Base-by-base conservation (phyloP, 2,329 filamentous ascomycete species). In the Coniochaeta prunicola region DNA sequence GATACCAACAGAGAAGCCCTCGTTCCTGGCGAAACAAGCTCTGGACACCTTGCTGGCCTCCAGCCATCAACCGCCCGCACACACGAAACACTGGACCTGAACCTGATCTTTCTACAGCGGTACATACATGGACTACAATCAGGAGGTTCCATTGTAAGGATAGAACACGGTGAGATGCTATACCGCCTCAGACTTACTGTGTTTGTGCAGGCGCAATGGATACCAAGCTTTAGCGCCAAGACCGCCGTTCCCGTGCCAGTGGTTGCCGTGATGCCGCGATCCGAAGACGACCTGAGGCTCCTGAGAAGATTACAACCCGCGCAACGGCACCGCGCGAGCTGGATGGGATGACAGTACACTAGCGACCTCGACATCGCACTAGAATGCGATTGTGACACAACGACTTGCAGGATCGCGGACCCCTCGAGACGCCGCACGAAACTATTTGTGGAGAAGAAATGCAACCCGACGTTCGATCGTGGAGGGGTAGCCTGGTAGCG, bases 221-320 rank as follows among this genome's bases (percentile, higher is more conserved):
- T 2, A 55, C 54, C 50, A 63, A 59, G 59, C 60, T 59, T 62
- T 62, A 12, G 8, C 56, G 59, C 57, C 58, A 60, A 63, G 58
- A 50, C 26, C 19, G 30, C 30, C 36, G 45, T 48, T 53, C 57
- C 38, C 40, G 36, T 40, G 9, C 36, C 13, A 34, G 13, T 45
- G 21, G 40, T 24, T 45, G 3, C 40, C 7, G 24, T 21, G 45
- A 30, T 28, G 45, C 45, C 45, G 21, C n/a, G 4, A 50, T 50
- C 24, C 45, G 21, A 30, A 50, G 4, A 17, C 45, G 26, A 50
- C 45, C 17, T 30, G 24, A 50, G 26, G 2, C 9, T n/a, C 10
- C 9, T 30, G 45, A 50, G 45, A 50, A 30, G 4, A 17, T 26
- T 50, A 12, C 4, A 50, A 50, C 10, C 2, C 24, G n/a, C 45